Percentiles rank a stretch among this genome's conserved stretches.
phyloP scores from a whole-genome alignment of 1,284 basidiomycete genomes.

The Apiotrichum sp. region DNA sequence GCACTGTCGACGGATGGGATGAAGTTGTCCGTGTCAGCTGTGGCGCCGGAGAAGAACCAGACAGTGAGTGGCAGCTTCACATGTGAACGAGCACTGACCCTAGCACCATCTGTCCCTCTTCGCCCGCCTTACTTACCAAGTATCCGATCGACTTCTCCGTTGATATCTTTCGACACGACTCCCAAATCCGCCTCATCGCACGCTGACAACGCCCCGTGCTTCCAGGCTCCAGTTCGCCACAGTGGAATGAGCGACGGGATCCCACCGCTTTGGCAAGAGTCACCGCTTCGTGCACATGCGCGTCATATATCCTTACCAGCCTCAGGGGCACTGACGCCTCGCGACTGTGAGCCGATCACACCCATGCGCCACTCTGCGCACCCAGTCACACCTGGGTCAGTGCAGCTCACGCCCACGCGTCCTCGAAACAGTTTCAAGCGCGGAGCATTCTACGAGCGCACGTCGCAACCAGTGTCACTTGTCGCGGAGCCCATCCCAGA shows the following conservation, averaged over 20 bases:
- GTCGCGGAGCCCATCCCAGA: no score
- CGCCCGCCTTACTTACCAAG: not conserved
- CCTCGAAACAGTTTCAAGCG: not conserved
- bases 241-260: no score
- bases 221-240: no score
- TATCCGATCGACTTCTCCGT: not conserved
- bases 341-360: not conserved
- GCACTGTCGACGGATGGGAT: not conserved
- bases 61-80: no score
- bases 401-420: not conserved
- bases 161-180: no score
- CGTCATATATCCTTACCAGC: not conserved
- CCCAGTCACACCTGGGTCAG: not conserved
- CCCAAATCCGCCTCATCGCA: no score
- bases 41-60: not conserved
- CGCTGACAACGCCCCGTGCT: no score
- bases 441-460: not conserved
- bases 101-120: no score
- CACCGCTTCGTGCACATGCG: not conserved
- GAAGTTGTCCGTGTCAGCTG: not conserved
- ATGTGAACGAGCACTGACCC: no score
- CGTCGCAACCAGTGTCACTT: not conserved
- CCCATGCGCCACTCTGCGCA: not conserved
- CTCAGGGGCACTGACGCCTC: not conserved
- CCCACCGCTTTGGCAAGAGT: not conserved